Conservation (phyloP, 768 basidiomycete species). For the Rhodosporidiobolus sp. region DNA sequence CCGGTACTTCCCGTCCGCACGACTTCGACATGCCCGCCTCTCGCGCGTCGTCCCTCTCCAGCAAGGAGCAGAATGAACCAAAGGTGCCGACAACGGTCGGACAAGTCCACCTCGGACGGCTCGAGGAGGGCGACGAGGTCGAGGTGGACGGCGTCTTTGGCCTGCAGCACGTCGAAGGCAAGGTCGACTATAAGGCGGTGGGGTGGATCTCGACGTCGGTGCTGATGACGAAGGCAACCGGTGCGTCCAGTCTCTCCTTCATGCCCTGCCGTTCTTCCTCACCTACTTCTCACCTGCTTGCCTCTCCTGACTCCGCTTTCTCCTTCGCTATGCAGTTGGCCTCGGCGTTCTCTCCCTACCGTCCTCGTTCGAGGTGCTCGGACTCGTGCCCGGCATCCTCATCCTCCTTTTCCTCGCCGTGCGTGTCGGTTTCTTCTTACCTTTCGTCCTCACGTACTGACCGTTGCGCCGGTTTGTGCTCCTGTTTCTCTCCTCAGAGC, state of each 20-base stretch:
- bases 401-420: too few species aligned
- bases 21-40: too few species aligned
- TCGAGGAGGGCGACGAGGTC: not conserved
- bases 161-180: not conserved
- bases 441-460: not conserved
- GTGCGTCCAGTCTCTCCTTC: not conserved
- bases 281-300: too few species aligned
- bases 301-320: not conserved
- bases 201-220: constrained; percentile 26
- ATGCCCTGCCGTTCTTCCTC: not conserved
- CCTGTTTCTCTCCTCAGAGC: too few species aligned
- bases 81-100: too few species aligned
- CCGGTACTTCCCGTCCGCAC: too few species aligned
- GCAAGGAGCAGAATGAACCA: too few species aligned
- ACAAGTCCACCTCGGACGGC: constrained; percentile 1
- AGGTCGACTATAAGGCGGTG: constrained; percentile 26
- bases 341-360: constrained; percentile 29
- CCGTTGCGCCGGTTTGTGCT: too few species aligned
- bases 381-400: constrained; percentile 1
- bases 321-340: constrained; percentile 1
- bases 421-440: too few species aligned
- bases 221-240: constrained; percentile 14
- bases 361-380: constrained; percentile 20
- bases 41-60: too few species aligned
- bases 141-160: constrained; percentile 33